Evolutionary conservation across 352 stramenopile species (phyloP).

Genomic region (Pythium phragmiticola): DNA sequence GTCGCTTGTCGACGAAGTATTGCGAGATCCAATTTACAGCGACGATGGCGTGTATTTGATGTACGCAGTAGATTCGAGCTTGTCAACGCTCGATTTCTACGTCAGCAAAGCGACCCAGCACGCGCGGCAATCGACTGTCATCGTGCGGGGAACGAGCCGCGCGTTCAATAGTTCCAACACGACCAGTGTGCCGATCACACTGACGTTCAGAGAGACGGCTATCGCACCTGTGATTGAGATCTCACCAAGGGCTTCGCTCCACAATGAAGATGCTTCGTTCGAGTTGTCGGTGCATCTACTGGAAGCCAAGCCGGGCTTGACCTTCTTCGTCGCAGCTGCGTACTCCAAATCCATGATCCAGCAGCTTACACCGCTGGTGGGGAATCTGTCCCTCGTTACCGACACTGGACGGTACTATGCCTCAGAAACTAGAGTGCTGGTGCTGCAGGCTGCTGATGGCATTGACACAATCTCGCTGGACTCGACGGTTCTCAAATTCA

Average conservation of each 20-base stretch:
- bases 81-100: not conserved
- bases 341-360: conserved; percentile 4
- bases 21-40: not conserved
- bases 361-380: not conserved
- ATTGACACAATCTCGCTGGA: not conserved
- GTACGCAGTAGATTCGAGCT: not conserved
- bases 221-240: not conserved
- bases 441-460: not conserved
- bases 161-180: conserved; percentile 21
- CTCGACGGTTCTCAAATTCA: conserved; percentile 1
- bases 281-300: not conserved
- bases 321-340: conserved; percentile 1
- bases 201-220: conserved; percentile 16
- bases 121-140: not conserved
- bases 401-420: not conserved
- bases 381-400: not conserved
- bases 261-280: conserved; percentile 10
- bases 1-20: not conserved
- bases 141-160: conserved; percentile 6
- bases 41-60: not conserved
- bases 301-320: not conserved
- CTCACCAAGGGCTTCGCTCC: not conserved
- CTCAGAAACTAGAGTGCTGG: not conserved
- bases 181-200: not conserved
- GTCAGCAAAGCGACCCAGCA: not conserved